phyloP scores from a whole-genome alignment of 805 yeast species.

The Deakozyma indianensis region DNA sequence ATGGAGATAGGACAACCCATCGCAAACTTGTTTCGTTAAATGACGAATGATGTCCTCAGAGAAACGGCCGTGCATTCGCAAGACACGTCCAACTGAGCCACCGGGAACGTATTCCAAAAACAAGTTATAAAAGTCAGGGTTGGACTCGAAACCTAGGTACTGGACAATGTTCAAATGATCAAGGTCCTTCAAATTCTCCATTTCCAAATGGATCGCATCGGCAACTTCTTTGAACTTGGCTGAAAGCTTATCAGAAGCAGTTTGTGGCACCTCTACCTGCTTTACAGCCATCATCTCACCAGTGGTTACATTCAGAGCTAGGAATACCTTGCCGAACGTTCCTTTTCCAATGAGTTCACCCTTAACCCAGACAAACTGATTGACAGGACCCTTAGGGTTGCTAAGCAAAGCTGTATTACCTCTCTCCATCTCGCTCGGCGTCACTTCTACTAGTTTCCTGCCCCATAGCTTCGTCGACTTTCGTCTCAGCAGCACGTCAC shows the following conservation, averaged over 20 bases:
- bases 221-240: constrained; percentile 28
- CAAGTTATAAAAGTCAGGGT: constrained; percentile 60
- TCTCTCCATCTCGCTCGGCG: constrained; percentile 48
- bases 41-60: constrained; percentile 63
- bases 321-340: constrained; percentile 84
- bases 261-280: constrained; percentile 61
- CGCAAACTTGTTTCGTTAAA: constrained; percentile 63
- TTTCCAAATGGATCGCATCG: constrained; percentile 79
- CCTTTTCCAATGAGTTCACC: constrained; percentile 97
- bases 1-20: constrained; percentile 81
- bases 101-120: constrained; percentile 96
- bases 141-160: constrained; percentile 82
- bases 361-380: constrained; percentile 92
- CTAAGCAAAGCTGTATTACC: constrained; percentile 54
- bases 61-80: constrained; percentile 71
- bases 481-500: constrained; percentile 38
- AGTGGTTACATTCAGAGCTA: constrained; percentile 87
- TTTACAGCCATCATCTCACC: constrained; percentile 99
- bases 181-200: constrained; percentile 82
- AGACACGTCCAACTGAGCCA: constrained; percentile 82
- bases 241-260: constrained; percentile 16
- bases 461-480: constrained; percentile 97
- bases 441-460: constrained; percentile 78
- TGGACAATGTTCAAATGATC: constrained; percentile 94
- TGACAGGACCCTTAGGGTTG: constrained; percentile 51